These are phyloP conservation scores for Aegilops bicornis DNA, from an alignment of 176 grass and related monocot genomes.

Conservation along the genomic window DNA sequence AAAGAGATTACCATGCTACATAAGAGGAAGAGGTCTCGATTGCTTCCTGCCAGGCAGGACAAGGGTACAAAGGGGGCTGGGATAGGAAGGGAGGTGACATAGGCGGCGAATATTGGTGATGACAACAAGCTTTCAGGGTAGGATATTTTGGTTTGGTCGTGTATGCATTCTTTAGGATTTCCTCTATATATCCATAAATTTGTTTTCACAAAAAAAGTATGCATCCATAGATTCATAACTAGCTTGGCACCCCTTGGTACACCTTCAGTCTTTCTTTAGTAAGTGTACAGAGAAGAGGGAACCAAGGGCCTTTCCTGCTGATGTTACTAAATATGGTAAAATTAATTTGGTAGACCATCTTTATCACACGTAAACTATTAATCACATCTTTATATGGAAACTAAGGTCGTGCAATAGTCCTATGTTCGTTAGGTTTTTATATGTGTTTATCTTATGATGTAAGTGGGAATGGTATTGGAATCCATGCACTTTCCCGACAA, in stretches of 20 bases:
- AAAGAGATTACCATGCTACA: too few species aligned
- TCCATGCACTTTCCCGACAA: neutral
- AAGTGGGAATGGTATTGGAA: neutral
- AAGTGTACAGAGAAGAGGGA: neutral
- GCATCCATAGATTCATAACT: neutral
- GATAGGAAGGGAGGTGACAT: too few species aligned
- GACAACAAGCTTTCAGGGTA: too few species aligned
- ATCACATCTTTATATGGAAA: neutral
- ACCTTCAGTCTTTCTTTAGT: neutral
- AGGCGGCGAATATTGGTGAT: too few species aligned
- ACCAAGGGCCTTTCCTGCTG: neutral
- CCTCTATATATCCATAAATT: too few species aligned
- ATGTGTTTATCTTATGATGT: neutral
- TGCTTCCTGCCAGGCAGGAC: too few species aligned
- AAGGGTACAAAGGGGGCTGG: too few species aligned
- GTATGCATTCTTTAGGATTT: neutral
- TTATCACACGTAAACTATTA: neutral
- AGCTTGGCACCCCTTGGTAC: neutral
- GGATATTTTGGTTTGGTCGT: neutral
- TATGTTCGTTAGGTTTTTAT: neutral
- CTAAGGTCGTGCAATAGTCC: neutral
- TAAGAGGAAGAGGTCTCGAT: too few species aligned
- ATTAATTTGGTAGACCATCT: slow-evolving; percentile 13
- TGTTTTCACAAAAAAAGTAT: neutral
- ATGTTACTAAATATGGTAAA: neutral